Percentiles rank a stretch among this genome's conserved stretches.
phyloP scores from a whole-genome alignment of 169 alveolate species.

The Sarcocystis neurona region DNA sequence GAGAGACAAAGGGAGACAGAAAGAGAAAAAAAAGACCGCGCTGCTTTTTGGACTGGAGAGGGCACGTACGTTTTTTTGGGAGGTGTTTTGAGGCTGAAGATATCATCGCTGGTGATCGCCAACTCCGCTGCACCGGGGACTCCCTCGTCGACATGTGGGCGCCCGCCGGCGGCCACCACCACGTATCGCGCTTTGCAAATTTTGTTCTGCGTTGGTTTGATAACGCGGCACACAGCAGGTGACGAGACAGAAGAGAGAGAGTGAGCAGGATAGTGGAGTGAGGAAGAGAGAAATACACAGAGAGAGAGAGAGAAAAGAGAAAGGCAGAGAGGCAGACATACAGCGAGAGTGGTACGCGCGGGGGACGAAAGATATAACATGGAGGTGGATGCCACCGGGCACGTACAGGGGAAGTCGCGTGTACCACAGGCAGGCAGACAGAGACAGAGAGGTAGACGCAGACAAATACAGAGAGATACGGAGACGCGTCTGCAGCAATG shows the following conservation, averaged over 20 bases:
- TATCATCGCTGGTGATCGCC: conserved; percentile 96
- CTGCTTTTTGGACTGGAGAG: background rate
- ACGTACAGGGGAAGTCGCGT: too few species aligned
- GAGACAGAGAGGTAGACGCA: too few species aligned
- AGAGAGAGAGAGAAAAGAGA: too few species aligned
- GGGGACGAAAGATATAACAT: too few species aligned
- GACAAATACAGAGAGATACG: too few species aligned
- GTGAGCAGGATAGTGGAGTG: background rate
- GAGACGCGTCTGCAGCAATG: too few species aligned
- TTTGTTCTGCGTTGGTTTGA: conserved; percentile 61
- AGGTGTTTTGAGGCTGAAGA: conserved; percentile 84
- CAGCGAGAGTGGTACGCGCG: too few species aligned
- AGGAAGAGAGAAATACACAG: background rate
- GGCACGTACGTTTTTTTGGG: conserved; percentile 90
- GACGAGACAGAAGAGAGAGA: background rate
- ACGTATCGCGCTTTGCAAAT: conserved; percentile 87
- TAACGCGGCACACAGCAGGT: background rate
- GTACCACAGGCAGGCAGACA: too few species aligned
- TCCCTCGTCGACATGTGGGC: conserved; percentile 90
- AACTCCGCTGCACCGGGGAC: conserved; percentile 90
- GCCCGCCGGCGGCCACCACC: conserved; percentile 94
- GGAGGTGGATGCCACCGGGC: too few species aligned
- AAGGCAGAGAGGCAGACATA: too few species aligned
- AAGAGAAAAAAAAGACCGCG: background rate
- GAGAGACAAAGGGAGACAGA: background rate